phyloP scores from a whole-genome alignment of 306 rosid genomes.

The Medicago arabica region DNA sequence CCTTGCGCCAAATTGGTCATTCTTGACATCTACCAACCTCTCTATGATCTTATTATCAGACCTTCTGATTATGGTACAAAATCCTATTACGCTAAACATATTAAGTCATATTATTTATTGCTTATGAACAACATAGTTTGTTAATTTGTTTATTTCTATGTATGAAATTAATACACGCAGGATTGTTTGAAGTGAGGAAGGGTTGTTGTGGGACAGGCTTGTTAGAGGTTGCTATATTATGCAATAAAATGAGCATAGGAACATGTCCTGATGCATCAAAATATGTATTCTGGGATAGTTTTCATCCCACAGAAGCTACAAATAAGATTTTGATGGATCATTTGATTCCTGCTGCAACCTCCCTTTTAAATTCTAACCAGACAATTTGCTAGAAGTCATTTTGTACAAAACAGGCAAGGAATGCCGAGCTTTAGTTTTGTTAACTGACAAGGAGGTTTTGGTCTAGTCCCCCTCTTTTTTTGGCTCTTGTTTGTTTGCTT shows the following conservation, averaged over 20 bases:
- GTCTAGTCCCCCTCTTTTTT: too few relatives aligned
- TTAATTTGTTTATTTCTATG: background rate
- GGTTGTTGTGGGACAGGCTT: conserved; percentile 51
- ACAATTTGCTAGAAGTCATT: background rate
- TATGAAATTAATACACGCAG: background rate
- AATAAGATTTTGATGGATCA: background rate
- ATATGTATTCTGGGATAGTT: conserved; percentile 80
- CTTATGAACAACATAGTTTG: background rate
- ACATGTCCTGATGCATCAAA: conserved; percentile 78
- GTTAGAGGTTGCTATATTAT: conserved; percentile 64
- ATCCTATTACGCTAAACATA: background rate
- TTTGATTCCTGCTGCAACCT: background rate
- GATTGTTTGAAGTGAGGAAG: background rate
- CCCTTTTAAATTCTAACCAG: background rate
- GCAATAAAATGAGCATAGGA: conserved; percentile 60
- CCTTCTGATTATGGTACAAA: conserved; percentile 13
- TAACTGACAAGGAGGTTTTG: too few relatives aligned
- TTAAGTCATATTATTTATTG: background rate
- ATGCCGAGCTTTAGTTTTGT: too few relatives aligned
- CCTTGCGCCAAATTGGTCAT: background rate
- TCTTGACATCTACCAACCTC: background rate
- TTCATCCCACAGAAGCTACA: conserved; percentile 73
- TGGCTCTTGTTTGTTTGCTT: too few relatives aligned
- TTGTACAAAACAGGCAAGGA: too few relatives aligned
- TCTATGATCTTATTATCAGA: background rate